Percentiles rank a stretch among this genome's conserved stretches.
These are phyloP conservation scores for Lentinula sp. DNA, from an alignment of 768 basidiomycete genomes.

Conservation along the genomic window DNA sequence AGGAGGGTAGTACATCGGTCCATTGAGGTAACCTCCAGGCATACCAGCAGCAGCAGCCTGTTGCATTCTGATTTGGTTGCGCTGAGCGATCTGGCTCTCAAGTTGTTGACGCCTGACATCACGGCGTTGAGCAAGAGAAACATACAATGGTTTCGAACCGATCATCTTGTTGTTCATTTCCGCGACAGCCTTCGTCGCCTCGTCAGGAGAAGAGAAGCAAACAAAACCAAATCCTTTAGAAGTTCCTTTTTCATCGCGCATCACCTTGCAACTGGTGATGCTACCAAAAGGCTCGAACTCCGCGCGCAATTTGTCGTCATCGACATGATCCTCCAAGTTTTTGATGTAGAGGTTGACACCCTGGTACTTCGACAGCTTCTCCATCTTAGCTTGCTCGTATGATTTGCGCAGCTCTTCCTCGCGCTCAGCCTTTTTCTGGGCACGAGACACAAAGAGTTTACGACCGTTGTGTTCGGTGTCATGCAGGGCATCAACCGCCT, in stretches of 20 bases:
- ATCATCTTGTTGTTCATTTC: constrained; percentile 99
- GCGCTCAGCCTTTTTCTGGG: constrained; percentile 97
- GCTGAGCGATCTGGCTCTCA: constrained; percentile 97
- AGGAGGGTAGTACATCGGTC: constrained; percentile 84
- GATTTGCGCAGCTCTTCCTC: constrained; percentile 92
- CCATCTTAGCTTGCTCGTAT: constrained; percentile 94
- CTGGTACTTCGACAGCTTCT: constrained; percentile 96
- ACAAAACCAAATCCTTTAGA: constrained; percentile 99
- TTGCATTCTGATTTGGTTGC: constrained; percentile 94
- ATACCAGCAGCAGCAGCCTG: constrained; percentile 88
- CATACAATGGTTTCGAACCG: constrained; percentile 96
- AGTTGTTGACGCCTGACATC: constrained; percentile 98
- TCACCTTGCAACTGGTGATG: constrained; percentile 98
- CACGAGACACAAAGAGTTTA: constrained; percentile 92
- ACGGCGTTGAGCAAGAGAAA: constrained; percentile 96
- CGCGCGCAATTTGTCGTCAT: constrained; percentile 92
- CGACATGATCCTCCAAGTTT: constrained; percentile 97
- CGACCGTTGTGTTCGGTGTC: constrained; percentile 79
- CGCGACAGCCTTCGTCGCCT: constrained; percentile 97
- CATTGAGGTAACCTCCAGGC: constrained; percentile 77
- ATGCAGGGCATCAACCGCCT: constrained; percentile 85
- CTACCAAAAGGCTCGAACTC: constrained; percentile 97
- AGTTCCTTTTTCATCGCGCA: constrained; percentile 91
- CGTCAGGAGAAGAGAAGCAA: constrained; percentile 97
- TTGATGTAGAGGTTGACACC: constrained; percentile 99